These are phyloP conservation scores for Aureobasidium mangrovei DNA, from an alignment of 2,329 filamentous ascomycete genomes.

Conservation along the genomic window DNA sequence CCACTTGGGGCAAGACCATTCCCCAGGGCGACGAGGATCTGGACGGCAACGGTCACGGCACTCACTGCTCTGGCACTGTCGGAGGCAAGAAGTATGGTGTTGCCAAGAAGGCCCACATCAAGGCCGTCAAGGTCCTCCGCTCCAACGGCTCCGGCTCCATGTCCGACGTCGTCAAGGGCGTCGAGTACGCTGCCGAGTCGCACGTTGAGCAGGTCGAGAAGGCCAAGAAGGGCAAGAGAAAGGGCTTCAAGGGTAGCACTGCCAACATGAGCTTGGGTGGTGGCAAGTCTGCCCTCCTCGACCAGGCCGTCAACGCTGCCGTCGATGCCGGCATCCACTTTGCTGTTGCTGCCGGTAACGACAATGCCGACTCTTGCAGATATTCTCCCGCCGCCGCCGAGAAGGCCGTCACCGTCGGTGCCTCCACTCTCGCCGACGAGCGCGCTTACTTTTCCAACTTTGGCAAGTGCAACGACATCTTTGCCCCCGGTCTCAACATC, in stretches of 20 bases:
- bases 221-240: constrained; percentile 77
- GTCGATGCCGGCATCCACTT: constrained; percentile 92
- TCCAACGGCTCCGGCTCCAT: constrained; percentile 97
- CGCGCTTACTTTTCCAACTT: constrained; percentile 99
- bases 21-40: constrained; percentile 73
- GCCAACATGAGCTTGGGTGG: constrained; percentile 99
- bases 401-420: constrained; percentile 91
- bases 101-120: constrained; percentile 95
- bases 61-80: constrained; percentile 97
- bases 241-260: constrained; percentile 97
- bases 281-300: constrained; percentile 88
- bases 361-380: constrained; percentile 98
- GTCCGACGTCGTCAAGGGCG: constrained; percentile 97
- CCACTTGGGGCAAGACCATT: constrained; percentile 95
- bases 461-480: constrained; percentile 99
- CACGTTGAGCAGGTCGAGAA: constrained; percentile 67
- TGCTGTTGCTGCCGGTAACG: constrained; percentile 94
- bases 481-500: constrained; percentile 93
- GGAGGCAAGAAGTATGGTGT: constrained; percentile 99
- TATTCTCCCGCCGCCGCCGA: constrained; percentile 92
- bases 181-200: constrained; percentile 80
- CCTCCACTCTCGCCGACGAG: constrained; percentile 84
- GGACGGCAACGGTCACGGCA: constrained; percentile 97
- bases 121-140: constrained; percentile 95
- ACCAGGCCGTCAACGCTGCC: constrained; percentile 87